Percentiles rank a stretch among this genome's conserved stretches.
phyloP scores from a whole-genome alignment of 1,139 yeast genomes.

The Geotrichum carabidarum region DNA sequence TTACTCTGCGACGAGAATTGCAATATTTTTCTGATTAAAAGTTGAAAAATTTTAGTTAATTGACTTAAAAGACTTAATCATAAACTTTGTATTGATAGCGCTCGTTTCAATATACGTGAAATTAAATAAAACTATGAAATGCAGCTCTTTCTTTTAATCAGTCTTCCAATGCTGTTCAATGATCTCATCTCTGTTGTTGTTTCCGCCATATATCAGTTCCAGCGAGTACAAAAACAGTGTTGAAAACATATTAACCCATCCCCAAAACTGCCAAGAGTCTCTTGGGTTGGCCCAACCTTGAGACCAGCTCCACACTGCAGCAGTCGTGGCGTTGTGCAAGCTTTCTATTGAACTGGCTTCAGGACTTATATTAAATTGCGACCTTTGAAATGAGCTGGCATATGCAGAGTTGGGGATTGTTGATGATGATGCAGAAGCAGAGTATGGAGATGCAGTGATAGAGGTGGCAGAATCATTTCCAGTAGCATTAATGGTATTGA shows the following conservation, averaged over 20 bases:
- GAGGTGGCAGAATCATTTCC: not conserved
- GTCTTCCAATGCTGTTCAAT: conserved; percentile 20
- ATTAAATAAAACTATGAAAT: too few species aligned
- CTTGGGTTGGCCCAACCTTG: conserved; percentile 22
- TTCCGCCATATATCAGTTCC: conserved; percentile 52
- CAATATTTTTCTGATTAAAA: conserved; percentile 14
- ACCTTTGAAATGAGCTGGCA: not conserved
- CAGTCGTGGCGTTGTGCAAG: not conserved
- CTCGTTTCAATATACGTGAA: not conserved
- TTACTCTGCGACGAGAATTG: conserved; percentile 18
- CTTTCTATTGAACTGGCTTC: not conserved
- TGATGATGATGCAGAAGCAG: not conserved
- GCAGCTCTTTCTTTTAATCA: not conserved
- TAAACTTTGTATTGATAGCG: not conserved
- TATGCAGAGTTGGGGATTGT: not conserved
- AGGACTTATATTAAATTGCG: not conserved
- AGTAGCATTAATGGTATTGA: conserved; percentile 29
- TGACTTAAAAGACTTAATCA: not conserved
- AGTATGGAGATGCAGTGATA: conserved; percentile 1
- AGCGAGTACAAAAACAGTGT: conserved; percentile 71
- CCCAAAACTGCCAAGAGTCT: conserved; percentile 81
- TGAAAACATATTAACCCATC: conserved; percentile 85
- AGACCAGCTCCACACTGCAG: conserved; percentile 14
- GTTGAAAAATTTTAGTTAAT: not conserved
- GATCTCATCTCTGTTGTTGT: conserved; percentile 28